Evolutionary conservation across 129 eudicot genomes (phyloP), one percentile per base, ranked within the genome.

Genomic region (Erigeron canadensis): DNA sequence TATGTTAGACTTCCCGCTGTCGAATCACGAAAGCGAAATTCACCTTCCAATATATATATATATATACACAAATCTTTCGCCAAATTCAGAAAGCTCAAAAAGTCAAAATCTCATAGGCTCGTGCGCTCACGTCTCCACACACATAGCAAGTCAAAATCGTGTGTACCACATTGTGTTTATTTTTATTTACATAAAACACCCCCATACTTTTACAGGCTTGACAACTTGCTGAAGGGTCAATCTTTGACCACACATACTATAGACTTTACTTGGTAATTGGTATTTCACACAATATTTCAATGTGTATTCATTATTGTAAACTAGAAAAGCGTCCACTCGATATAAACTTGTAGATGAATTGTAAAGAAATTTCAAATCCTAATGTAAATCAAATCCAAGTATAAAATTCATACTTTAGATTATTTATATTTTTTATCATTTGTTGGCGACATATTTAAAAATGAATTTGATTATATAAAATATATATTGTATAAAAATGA

Each of bases 101-200:
- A 69, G 80, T 69, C 81, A 77, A 70, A 51, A 34, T 38, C 59
- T 6, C 18, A 21, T 61, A 21, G 69, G 39, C 67, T 82, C 86
- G 86, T 83, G 83, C 83, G 59, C 65, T 75, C 86, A 83, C 86
- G 83, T 83, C 81, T 70, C 69, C 10, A 57, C 54, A 70, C 17
- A 11, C 43, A 58, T 46, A 42, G 56, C 77, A 75, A 69, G 76
- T 74, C 75, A 69, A 69, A 66, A 75, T 80, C 80, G 80, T 80
- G 84, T 65, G 80, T 63, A 39, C 84, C 80, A 80, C 76, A 61
- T 63, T 67, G 72, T 61, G 12, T 10, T 2, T 51, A 64, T 38
- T 43, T n/a, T 48, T 61, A 53, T 75, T 69, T 75, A 42, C 72
- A 58, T 18, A 34, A 13, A 10, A 21, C 67, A 68, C 42, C 75